Percentiles rank a stretch among this genome's conserved stretches.
These are phyloP conservation scores for Arxiozyma slooffiae DNA, from an alignment of 1,139 yeast species.

Conservation along the genomic window DNA sequence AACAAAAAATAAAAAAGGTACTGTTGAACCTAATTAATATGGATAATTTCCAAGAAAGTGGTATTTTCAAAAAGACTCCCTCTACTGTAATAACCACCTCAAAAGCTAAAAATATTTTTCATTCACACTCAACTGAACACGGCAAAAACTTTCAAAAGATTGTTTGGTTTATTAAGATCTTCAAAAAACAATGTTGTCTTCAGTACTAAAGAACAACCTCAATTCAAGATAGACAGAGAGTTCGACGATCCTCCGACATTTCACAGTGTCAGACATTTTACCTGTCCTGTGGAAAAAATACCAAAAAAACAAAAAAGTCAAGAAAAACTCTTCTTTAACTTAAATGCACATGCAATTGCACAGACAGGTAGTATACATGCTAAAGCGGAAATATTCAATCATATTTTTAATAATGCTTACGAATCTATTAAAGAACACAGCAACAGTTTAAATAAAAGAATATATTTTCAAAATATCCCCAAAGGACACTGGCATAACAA, in stretches of 20 bases:
- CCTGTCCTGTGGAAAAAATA: background rate
- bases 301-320: background rate
- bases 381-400: background rate
- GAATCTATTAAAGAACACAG: background rate
- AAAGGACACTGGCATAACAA: constrained; percentile 38
- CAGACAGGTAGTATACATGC: background rate
- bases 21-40: too few relatives aligned
- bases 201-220: background rate
- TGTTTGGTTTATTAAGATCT: background rate
- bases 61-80: background rate
- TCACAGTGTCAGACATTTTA: background rate
- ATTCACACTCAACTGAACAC: background rate
- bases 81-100: background rate
- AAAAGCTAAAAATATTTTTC: background rate
- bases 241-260: background rate
- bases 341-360: background rate
- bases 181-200: background rate
- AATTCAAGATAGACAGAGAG: background rate
- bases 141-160: background rate
- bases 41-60: background rate
- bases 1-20: background rate
- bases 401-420: background rate
- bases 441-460: background rate
- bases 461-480: constrained; percentile 29
- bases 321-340: background rate